Evolutionary conservation across 2,329 filamentous ascomycete genomes (phyloP).

Genomic region (Fusarium transvaalense): DNA sequence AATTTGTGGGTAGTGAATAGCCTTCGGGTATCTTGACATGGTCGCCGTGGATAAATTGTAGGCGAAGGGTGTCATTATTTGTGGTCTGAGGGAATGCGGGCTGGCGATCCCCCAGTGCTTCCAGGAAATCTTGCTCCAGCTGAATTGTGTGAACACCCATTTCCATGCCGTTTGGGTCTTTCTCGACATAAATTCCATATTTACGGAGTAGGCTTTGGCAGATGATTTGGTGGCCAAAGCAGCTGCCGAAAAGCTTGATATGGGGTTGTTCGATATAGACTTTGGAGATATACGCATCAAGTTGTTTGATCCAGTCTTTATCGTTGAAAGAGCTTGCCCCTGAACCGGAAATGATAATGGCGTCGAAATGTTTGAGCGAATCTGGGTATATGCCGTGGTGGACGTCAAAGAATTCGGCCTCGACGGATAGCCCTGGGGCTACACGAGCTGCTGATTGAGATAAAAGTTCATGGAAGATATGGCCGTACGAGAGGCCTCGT

Average conservation of each 20-base stretch:
- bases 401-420: not conserved
- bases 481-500: not conserved
- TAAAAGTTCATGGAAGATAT: conserved; percentile 1
- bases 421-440: not conserved
- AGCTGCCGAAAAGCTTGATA: not conserved
- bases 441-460: not conserved
- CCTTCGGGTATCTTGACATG: conserved; percentile 1
- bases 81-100: not conserved
- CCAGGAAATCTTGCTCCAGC: not conserved
- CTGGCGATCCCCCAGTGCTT: not conserved
- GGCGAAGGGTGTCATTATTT: not conserved
- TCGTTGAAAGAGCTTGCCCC: conserved; percentile 4
- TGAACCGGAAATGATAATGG: conserved; percentile 2
- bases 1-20: not conserved
- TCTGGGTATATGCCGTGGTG: not conserved
- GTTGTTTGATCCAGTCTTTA: not conserved
- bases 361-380: not conserved
- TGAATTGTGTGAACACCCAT: not conserved
- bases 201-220: conserved; percentile 1
- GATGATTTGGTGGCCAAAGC: conserved; percentile 4
- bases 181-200: not conserved
- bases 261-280: not conserved
- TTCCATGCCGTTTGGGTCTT: conserved; percentile 1
- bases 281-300: not conserved
- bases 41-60: conserved; percentile 6